These are phyloP conservation scores for Heliocybe sulcata DNA, from an alignment of 1,284 basidiomycete species.

Conservation along the genomic window DNA sequence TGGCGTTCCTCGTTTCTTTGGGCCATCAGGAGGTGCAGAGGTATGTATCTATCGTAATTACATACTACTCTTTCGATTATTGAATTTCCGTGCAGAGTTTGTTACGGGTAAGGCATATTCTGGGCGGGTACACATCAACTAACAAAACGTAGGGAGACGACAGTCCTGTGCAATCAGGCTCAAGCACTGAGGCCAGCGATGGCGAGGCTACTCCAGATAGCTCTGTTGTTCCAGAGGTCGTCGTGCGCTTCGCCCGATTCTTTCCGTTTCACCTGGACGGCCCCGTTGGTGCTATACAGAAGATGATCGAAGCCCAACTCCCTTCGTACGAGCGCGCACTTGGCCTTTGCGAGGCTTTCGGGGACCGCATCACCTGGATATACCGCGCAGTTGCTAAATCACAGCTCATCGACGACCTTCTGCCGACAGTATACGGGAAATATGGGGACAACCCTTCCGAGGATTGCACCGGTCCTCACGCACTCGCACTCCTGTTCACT, in stretches of 20 bases:
- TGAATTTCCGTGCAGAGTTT: constrained; percentile 17
- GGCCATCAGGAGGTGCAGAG: constrained; percentile 56
- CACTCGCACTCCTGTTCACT: constrained; percentile 13
- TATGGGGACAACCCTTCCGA: neutral
- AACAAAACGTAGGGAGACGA: constrained; percentile 14
- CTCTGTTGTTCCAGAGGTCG: constrained; percentile 16
- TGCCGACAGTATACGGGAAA: constrained; percentile 23
- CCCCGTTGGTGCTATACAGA: constrained; percentile 29
- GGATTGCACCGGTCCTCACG: constrained; percentile 8
- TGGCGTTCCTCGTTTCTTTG: constrained; percentile 58
- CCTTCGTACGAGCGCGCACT: constrained; percentile 41
- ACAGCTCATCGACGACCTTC: constrained; percentile 49
- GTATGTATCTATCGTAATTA: constrained; percentile 23
- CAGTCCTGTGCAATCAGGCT: constrained; percentile 3
- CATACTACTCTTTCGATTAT: neutral
- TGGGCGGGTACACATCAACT: neutral
- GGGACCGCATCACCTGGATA: constrained; percentile 51
- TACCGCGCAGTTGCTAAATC: constrained; percentile 40
- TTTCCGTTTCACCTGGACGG: constrained; percentile 42
- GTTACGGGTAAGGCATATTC: constrained; percentile 19
- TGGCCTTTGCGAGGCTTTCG: constrained; percentile 40
- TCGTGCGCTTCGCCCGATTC: constrained; percentile 38
- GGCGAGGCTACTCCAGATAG: neutral
- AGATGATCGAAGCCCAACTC: constrained; percentile 42
- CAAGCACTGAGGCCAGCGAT: neutral